Percentiles rank a stretch among this genome's conserved stretches.
These are phyloP conservation scores for Daldinia decipiens DNA, from an alignment of 495 filamentous ascomycete genomes.

Conservation along the genomic window DNA sequence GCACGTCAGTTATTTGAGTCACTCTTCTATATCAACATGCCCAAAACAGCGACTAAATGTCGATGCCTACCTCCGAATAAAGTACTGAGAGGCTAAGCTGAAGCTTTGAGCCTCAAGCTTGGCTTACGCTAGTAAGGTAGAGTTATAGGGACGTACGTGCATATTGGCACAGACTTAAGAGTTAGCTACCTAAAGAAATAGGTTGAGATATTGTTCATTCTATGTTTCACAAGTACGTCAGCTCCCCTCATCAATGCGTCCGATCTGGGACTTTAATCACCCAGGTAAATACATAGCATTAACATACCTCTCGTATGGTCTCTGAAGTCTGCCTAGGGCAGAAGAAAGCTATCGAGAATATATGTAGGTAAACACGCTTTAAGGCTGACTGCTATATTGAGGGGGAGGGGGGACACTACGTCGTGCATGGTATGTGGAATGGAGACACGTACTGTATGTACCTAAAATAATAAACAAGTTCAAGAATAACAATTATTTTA, in stretches of 20 bases:
- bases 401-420: background rate
- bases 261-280: background rate
- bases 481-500: background rate
- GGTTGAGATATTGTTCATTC: background rate
- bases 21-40: background rate
- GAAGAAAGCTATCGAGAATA: background rate
- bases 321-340: background rate
- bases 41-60: background rate
- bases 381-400: background rate
- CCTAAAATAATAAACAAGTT: background rate
- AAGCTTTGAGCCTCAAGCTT: slow-evolving; percentile 22
- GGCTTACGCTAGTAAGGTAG: slow-evolving; percentile 6
- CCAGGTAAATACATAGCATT: background rate
- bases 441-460: background rate
- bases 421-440: background rate
- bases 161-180: background rate
- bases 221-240: background rate
- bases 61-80: background rate
- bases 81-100: background rate
- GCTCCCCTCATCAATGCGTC: background rate
- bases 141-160: background rate
- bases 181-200: background rate
- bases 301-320: background rate
- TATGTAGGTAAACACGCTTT: background rate
- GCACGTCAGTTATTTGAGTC: background rate